Base-by-base conservation (phyloP, 2,329 filamentous ascomycete species). In the Alternaria postmessia region DNA sequence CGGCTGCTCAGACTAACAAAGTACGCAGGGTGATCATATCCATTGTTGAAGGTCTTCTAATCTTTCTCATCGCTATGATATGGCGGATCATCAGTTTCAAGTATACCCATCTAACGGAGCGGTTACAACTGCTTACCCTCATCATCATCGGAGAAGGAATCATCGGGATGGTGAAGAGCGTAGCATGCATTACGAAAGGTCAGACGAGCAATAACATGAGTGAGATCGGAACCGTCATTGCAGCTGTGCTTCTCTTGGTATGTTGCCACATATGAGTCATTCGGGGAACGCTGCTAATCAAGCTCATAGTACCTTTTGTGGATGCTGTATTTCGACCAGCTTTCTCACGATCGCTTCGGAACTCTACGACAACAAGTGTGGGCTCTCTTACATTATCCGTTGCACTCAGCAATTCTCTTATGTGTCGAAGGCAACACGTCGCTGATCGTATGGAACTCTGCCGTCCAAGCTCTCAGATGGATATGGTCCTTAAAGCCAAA, bases 141-240 rank as follows among this genome's bases (percentile, higher is more conserved):
- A 88, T 89, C 62, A 86, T 89, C 55, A 82, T 89, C 51, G 87
- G 88, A 16, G 87, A 89, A 67, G 86, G 86, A 39, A 84, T 88
- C 30, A 87, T 89, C 26, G 82, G 85, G 6, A 77, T 89, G 55
- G 81, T 82, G 41, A 81, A 82, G 66, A 55, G 64, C 32, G 60
- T 72, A 4, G 63, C 69, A 3, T 68, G 67, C 26, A 71, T 74
- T 18, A 67, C 63, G 5, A 72, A 70, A 32, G 62, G 63, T 5
- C 66, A 70, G 22, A 49, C 57, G 3, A 56, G 36, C 34, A 70
- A 70, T 39, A 68, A 69, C 28, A 47, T 59, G 7, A 62, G 60
- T 16, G 69, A 71, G 34, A 54, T 69, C 16, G 67, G 69, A 12
- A 70, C 69, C 12, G 66, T 70, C 14, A 32, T 63, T n/a, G 64